A percentile compares a stretch with the other conserved stretches of the same genome.
Evolutionary conservation across 2,329 filamentous ascomycete species (phyloP).

Genomic region (Aspergillus quadrilineatus): DNA sequence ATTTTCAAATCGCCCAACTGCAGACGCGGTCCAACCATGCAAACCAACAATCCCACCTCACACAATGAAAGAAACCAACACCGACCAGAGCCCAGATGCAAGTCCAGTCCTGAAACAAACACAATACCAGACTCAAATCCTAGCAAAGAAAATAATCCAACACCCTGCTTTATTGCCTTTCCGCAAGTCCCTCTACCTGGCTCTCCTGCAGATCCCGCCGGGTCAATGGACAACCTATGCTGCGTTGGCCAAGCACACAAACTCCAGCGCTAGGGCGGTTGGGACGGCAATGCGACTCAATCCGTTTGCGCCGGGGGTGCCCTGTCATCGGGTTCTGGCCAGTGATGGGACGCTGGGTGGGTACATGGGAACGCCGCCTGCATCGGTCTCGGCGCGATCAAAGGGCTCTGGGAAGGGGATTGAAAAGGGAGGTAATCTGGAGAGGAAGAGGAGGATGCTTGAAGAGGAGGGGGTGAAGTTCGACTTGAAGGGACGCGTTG

Average conservation of each 20-base stretch:
- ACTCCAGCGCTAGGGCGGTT: conserved; percentile 72
- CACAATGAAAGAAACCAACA: not conserved
- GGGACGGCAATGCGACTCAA: conserved; percentile 75
- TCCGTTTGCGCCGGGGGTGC: conserved; percentile 78
- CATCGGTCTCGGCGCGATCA: conserved; percentile 36
- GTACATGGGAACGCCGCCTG: conserved; percentile 43
- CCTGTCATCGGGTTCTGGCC: conserved; percentile 78
- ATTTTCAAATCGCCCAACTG: not conserved
- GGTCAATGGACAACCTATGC: conserved; percentile 78
- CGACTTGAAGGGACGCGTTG: conserved; percentile 29
- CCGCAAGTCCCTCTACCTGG: conserved; percentile 59
- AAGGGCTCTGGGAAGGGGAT: conserved; percentile 20
- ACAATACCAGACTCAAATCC: not conserved
- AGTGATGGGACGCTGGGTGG: conserved; percentile 61
- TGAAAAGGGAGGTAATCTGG: conserved; percentile 33
- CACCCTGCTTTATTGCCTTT: conserved; percentile 52
- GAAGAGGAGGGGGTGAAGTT: conserved; percentile 38
- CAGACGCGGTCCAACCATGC: not conserved
- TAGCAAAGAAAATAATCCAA: conserved; percentile 2
- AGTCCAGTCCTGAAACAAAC: not conserved
- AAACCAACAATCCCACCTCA: not conserved
- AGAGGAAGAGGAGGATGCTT: conserved; percentile 37
- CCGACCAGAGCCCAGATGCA: not conserved
- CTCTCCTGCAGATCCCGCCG: conserved; percentile 73
- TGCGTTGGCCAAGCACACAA: conserved; percentile 64